A percentile compares a stretch with the other conserved stretches of the same genome.
phyloP scores from a whole-genome alignment of 768 basidiomycete species.

The Mycena olivaceomarginata region DNA sequence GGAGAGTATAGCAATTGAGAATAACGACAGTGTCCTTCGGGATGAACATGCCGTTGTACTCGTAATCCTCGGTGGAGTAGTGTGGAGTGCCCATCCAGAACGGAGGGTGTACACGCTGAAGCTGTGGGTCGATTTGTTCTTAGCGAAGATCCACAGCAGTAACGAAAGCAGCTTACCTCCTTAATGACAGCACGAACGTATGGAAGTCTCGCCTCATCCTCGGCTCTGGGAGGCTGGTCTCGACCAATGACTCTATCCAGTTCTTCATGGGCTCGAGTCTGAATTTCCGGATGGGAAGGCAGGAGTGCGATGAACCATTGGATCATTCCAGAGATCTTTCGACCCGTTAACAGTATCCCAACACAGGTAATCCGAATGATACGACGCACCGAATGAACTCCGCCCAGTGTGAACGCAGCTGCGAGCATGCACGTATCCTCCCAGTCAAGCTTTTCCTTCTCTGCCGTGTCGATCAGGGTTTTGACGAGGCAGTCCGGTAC shows the following conservation, averaged over 20 bases:
- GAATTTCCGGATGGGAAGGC: constrained; percentile 44
- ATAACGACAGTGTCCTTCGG: constrained; percentile 49
- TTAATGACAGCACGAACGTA: constrained; percentile 51
- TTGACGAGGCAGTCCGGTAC: constrained; percentile 58
- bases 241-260: constrained; percentile 47
- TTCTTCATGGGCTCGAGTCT: constrained; percentile 43
- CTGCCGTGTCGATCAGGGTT: constrained; percentile 50
- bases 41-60: constrained; percentile 53
- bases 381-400: constrained; percentile 30
- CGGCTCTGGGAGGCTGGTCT: constrained; percentile 46
- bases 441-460: constrained; percentile 53
- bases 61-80: constrained; percentile 49
- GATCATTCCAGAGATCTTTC: constrained; percentile 45
- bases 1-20: constrained; percentile 42
- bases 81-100: constrained; percentile 41
- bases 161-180: constrained; percentile 38
- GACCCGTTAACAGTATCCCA: too few species aligned
- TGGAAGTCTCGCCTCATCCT: constrained; percentile 48
- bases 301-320: constrained; percentile 53
- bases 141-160: neutral
- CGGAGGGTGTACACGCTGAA: constrained; percentile 25
- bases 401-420: constrained; percentile 54
- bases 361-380: too few species aligned
- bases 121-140: neutral
- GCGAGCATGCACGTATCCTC: constrained; percentile 55